These are phyloP conservation scores for Wickerhamomyces mucosus DNA, from an alignment of 805 yeast genomes.

Conservation along the genomic window DNA sequence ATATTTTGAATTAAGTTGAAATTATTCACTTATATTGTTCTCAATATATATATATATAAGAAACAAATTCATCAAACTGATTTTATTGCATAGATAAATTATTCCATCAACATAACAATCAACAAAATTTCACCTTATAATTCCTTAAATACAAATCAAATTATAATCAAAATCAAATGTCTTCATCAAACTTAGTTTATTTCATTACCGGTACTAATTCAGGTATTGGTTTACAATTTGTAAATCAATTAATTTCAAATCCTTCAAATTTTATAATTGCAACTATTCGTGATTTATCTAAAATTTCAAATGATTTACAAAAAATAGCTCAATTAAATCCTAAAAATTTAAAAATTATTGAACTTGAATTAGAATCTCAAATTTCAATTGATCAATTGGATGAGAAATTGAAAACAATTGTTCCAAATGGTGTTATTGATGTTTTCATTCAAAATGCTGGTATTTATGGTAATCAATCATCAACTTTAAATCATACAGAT, in stretches of 20 bases:
- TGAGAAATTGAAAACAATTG: slow-evolving; percentile 3
- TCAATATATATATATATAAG: no score
- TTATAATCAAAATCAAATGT: no score
- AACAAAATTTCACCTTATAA: no score
- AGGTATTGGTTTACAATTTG: slow-evolving; percentile 5
- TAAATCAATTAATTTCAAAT: neutral
- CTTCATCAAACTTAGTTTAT: no score
- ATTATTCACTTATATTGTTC: no score
- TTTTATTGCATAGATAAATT: no score
- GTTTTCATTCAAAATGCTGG: slow-evolving; percentile 10
- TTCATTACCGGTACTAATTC: slow-evolving; percentile 4
- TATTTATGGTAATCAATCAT: neutral
- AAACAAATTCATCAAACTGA: no score
- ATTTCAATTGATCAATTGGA: slow-evolving; percentile 4
- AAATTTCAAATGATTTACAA: slow-evolving; percentile 1
- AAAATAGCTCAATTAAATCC: neutral
- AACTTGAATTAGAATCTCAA: slow-evolving; percentile 4
- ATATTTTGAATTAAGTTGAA: no score
- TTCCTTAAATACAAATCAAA: no score
- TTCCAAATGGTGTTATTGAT: slow-evolving; percentile 9
- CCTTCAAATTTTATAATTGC: slow-evolving; percentile 1
- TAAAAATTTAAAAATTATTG: slow-evolving; percentile 4
- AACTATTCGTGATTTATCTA: slow-evolving; percentile 1
- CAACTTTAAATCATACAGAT: neutral
- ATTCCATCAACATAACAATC: no score